A percentile compares a stretch with the other conserved stretches of the same genome.
Evolutionary conservation across 208 protist genomes (phyloP).

Genomic region (Crithidia acanthocephali): DNA sequence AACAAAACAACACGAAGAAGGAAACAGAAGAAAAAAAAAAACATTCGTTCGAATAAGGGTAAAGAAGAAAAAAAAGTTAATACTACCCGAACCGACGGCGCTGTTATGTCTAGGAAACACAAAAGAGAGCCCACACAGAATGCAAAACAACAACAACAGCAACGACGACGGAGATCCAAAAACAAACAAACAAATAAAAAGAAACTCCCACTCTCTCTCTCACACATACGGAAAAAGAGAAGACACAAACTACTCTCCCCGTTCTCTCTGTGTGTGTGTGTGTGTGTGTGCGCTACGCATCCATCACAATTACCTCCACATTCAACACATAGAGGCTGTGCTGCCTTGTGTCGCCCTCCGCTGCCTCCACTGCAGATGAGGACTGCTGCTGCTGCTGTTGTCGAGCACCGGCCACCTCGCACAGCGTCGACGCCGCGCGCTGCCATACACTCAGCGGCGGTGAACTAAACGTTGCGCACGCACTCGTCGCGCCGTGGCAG

Average conservation of each 20-base stretch:
- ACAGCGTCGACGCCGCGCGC: conserved; percentile 15
- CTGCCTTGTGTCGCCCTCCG: conserved; percentile 1
- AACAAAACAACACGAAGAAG: too few relatives aligned
- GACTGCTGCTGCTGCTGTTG: neutral
- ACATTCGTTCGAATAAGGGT: too few relatives aligned
- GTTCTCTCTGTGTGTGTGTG: neutral
- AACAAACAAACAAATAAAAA: too few relatives aligned
- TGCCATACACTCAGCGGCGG: conserved; percentile 69
- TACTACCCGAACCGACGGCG: too few relatives aligned
- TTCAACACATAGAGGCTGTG: conserved; percentile 48
- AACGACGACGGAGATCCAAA: too few relatives aligned
- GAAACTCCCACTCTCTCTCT: too few relatives aligned
- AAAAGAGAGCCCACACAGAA: too few relatives aligned
- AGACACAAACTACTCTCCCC: conserved; percentile 7
- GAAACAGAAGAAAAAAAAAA: too few relatives aligned
- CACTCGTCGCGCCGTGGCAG: conserved; percentile 55
- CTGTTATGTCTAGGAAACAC: too few relatives aligned
- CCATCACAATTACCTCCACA: conserved; percentile 69
- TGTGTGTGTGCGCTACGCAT: conserved; percentile 1
- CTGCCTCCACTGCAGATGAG: neutral
- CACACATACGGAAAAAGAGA: conserved; percentile 23
- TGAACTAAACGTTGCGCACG: conserved; percentile 67
- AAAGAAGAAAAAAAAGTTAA: too few relatives aligned
- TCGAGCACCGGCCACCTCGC: conserved; percentile 1
- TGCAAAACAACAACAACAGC: too few relatives aligned